Base-by-base conservation (phyloP, 257 asterid genomes). In the Coffea canephora region DNA sequence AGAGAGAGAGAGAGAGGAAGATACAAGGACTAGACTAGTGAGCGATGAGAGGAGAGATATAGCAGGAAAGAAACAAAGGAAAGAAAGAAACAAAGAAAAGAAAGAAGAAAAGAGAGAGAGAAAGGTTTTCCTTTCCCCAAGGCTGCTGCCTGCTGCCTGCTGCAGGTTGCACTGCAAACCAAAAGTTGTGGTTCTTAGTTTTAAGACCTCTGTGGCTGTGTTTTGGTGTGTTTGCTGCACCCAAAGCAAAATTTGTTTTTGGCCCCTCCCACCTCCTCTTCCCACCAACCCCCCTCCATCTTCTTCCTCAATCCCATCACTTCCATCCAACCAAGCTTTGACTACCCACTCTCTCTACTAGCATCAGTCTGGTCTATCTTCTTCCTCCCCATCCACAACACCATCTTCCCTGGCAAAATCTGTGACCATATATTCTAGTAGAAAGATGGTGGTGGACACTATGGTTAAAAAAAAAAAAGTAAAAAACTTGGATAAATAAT, bases 111-210 rank as follows among this genome's bases (percentile, higher is more conserved):
- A 21, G 19, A 77, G 27, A 46, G 72, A 57, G 57, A 64, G 72
- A 71, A 25, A 72, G 82, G n/a, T 77, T 80, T 80, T 77, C 74
- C 87, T 55, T 76, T 80, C 80, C 84, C 87, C 87, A 49, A 84
- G 69, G 68, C 78, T 80, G 68, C 78, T 77, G 85, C 34, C 78
- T 80, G 68, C 78, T 77, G 85, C 34, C 78, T 80, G 68, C 78
- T 77, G 85, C 81, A 80, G 84, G 77, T 69, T 48, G 82, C 80
- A 67, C 84, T 68, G 84, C 74, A 64, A 61, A 61, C 80, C 74
- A 73, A 81, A 73, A 78, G 81, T 69, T 81, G 81, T 79, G 83
- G 73, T 71, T 77, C 46, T 66, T 61, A 48, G 64, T 64, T n/a
- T 27, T 64, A 64, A 36, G 64, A 65, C 65, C 61, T 9, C n/a